Conservation (phyloP, 352 stramenopile species). For the Globisporangium nodosum region DNA sequence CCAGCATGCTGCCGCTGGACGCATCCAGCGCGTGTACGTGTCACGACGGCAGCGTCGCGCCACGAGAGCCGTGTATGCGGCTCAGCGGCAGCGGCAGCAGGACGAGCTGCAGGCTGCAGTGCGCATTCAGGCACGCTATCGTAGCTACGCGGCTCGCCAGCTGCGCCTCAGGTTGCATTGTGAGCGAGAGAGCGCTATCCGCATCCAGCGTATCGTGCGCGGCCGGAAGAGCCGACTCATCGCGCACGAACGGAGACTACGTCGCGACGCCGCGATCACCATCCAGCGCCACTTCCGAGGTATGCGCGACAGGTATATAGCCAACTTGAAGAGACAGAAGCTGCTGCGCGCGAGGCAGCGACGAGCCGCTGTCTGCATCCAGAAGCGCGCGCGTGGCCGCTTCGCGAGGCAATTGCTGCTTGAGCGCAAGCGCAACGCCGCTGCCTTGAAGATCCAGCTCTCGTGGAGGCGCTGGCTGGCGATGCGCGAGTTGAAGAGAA, state of each 20-base stretch:
- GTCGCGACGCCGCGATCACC: slow-evolving; percentile 18
- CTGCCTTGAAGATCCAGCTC: slow-evolving; percentile 25
- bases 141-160: slow-evolving; percentile 22
- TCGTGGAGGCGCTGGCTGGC: slow-evolving; percentile 26
- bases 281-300: slow-evolving; percentile 38
- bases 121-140: slow-evolving; percentile 28
- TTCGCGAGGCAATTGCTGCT: slow-evolving; percentile 17
- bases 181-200: slow-evolving; percentile 21
- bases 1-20: slow-evolving; percentile 19
- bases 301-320: slow-evolving; percentile 13
- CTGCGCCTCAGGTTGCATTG: slow-evolving; percentile 6
- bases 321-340: slow-evolving; percentile 11
- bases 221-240: slow-evolving; percentile 13
- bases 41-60: slow-evolving; percentile 27
- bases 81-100: slow-evolving; percentile 17
- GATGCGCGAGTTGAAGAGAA: slow-evolving; percentile 8
- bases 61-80: slow-evolving; percentile 25
- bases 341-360: slow-evolving; percentile 11
- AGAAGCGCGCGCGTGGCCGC: slow-evolving; percentile 28
- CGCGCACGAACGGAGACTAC: slow-evolving; percentile 4
- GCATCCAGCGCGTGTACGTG: slow-evolving; percentile 33
- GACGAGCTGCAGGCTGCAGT: slow-evolving; percentile 16
- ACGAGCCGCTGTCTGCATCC: slow-evolving; percentile 28
- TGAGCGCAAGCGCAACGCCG: slow-evolving; percentile 9
- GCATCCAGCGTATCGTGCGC: slow-evolving; percentile 35